Conservation (phyloP, 768 basidiomycete genomes). For the Fomitopsis pulvina region DNA sequence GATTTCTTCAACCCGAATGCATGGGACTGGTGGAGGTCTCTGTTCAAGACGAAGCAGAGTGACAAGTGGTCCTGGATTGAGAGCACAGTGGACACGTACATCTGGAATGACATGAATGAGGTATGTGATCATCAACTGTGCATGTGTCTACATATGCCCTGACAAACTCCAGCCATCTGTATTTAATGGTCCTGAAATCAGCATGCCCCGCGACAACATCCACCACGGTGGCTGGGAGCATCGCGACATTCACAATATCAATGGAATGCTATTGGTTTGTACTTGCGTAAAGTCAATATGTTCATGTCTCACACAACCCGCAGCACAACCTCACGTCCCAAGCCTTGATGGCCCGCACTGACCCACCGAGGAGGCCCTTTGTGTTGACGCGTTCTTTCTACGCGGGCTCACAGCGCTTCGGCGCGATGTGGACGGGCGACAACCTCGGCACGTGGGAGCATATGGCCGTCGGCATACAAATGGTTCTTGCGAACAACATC, state of each 20-base stretch:
- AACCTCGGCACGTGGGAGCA: constrained; percentile 98
- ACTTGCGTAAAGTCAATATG: not conserved
- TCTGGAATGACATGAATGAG: constrained; percentile 99
- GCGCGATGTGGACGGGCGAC: constrained; percentile 99
- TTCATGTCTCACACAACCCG: constrained; percentile 1
- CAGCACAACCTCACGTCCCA: constrained; percentile 82
- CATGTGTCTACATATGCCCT: not conserved
- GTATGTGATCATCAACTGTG: constrained; percentile 31
- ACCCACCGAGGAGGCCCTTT: constrained; percentile 80
- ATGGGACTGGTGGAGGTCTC: constrained; percentile 86
- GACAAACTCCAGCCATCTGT: constrained; percentile 64
- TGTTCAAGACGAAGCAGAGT: constrained; percentile 64
- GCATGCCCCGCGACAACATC: constrained; percentile 66
- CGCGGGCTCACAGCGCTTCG: constrained; percentile 91
- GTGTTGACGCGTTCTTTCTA: constrained; percentile 94
- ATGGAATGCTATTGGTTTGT: constrained; percentile 87
- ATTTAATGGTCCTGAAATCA: constrained; percentile 98
- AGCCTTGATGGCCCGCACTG: constrained; percentile 70
- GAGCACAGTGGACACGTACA: constrained; percentile 78
- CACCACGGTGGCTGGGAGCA: constrained; percentile 98
- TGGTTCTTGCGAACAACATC: constrained; percentile 84
- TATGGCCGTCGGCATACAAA: constrained; percentile 88
- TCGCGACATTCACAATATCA: constrained; percentile 94
- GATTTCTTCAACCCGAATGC: constrained; percentile 91
- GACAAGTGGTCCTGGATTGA: constrained; percentile 70